Base-by-base conservation (phyloP, 371 early-diverging fungal genomes). In the Syncephalastrum monosporum region DNA sequence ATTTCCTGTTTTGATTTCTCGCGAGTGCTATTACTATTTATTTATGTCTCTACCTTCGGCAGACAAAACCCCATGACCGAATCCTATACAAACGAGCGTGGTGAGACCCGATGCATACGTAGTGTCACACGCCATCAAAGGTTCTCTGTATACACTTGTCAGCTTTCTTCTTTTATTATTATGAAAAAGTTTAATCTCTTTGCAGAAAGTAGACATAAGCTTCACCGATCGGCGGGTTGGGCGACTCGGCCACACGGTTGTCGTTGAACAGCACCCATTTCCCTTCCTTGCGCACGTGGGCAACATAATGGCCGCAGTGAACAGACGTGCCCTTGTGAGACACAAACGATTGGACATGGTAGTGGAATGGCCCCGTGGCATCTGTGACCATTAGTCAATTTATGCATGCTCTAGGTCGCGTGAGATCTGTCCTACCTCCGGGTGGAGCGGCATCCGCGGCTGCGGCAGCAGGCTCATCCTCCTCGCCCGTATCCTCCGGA, bases 291-390 rank as follows among this genome's bases (percentile, higher is more conserved):
- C 79, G 75, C 43, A 95, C 81, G 60, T 93, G 95, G 10, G 93
- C 86, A 8, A 98, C 94, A 70, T 98, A 98, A 71, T 98, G 99
- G 23, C 99, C 99, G 64, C 92, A 94, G 63, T 95, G 95, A 1
- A 92, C 87, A 3, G 97, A 96, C 10, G 96, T 88, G n/a, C 99
- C 99, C 67, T 93, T 93, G 82, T 98, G 99, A 21, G 94, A 93
- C 29, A 98, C 87, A 77, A 95, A 91, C 3, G 89, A 88, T 19
- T 81, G 68, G n/a, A 97, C 68, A 49, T 74, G 69, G 71, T 91
- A 98, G 25, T 77, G 74, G 24, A 84, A 85, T 25, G 83, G 82
- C 24, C 74, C 71, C 7, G 53, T 60, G 23, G 67, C 71, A 62
- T 82, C 84, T 60, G 69, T 63, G 24, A 53, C 55, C n/a, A 43